Percentiles rank a stretch among this genome's conserved stretches.
Evolutionary conservation across 108 stramenopile species (phyloP).

Genomic region (Skeletonema menzelii): DNA sequence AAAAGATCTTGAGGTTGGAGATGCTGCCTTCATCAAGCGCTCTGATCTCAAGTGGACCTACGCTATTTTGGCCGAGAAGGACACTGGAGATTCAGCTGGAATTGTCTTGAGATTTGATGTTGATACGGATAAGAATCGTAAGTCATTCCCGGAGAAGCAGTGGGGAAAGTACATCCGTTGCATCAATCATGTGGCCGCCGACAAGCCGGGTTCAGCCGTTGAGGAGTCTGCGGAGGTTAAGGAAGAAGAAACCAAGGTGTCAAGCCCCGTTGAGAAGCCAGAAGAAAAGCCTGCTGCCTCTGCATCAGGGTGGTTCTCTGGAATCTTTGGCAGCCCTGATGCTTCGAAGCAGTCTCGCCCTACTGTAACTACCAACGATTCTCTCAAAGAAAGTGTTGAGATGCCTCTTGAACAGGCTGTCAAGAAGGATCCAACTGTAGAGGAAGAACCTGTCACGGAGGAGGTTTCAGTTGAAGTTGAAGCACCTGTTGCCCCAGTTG

Average conservation of each 20-base stretch:
- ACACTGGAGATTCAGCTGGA: not conserved
- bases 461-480: not conserved
- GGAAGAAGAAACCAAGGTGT: not conserved
- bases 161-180: conserved; percentile 50
- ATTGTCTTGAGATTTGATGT: conserved; percentile 34
- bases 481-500: not conserved
- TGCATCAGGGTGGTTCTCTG: not conserved
- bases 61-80: conserved; percentile 28
- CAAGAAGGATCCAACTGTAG: not conserved
- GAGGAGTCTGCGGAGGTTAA: not conserved
- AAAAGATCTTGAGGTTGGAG: conserved; percentile 13
- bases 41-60: conserved; percentile 47
- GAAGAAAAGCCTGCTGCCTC: not conserved
- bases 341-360: not conserved
- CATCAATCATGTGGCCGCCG: conserved; percentile 2
- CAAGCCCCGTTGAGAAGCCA: not conserved
- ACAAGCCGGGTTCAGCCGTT: not conserved
- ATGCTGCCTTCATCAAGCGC: conserved; percentile 46
- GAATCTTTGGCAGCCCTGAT: not conserved
- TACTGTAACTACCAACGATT: not conserved
- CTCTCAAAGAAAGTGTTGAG: conserved; percentile 1
- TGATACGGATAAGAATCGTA: conserved; percentile 37
- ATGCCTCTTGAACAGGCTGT: not conserved
- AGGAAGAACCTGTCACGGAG: not conserved
- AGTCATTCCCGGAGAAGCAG: conserved; percentile 37